These are phyloP conservation scores for Botryotinia globosa DNA, from an alignment of 2,329 filamentous ascomycete species.

Conservation along the genomic window DNA sequence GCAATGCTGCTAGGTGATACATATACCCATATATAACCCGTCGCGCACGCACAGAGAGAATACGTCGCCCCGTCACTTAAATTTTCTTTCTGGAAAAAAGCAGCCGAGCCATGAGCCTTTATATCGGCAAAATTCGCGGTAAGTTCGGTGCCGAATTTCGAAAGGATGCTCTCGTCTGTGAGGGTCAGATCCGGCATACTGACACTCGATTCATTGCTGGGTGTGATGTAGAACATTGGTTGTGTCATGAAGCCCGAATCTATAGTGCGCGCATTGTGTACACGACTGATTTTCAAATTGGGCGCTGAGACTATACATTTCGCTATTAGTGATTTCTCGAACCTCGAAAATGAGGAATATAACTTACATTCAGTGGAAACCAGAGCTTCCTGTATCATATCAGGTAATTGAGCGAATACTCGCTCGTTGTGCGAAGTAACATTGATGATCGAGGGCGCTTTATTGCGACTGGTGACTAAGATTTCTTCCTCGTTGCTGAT, in stretches of 20 bases:
- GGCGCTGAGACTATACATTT: conserved; percentile 29
- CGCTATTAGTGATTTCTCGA: not conserved
- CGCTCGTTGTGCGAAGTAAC: conserved; percentile 30
- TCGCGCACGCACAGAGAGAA: conserved; percentile 34
- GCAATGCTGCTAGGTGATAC: conserved; percentile 7
- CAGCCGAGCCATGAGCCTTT: conserved; percentile 28
- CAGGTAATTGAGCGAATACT: conserved; percentile 32
- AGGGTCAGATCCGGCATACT: conserved; percentile 31
- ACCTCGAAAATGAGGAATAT: not conserved
- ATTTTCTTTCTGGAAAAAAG: conserved; percentile 34
- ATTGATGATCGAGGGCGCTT: conserved; percentile 33
- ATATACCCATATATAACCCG: conserved; percentile 35
- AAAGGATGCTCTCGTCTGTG: conserved; percentile 31
- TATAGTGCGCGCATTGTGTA: conserved; percentile 24
- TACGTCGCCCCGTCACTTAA: conserved; percentile 28
- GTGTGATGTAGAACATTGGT: conserved; percentile 32
- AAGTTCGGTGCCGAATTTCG: conserved; percentile 33
- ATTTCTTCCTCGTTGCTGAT: conserved; percentile 23
- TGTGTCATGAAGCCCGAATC: conserved; percentile 27
- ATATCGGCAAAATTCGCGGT: conserved; percentile 37
- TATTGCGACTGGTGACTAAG: conserved; percentile 31
- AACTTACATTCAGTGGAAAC: conserved; percentile 34
- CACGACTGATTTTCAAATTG: conserved; percentile 29
- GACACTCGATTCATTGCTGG: conserved; percentile 32
- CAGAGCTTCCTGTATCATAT: conserved; percentile 35